phyloP scores from a whole-genome alignment of 2,329 filamentous ascomycete species.

The Diaporthe sp. region DNA sequence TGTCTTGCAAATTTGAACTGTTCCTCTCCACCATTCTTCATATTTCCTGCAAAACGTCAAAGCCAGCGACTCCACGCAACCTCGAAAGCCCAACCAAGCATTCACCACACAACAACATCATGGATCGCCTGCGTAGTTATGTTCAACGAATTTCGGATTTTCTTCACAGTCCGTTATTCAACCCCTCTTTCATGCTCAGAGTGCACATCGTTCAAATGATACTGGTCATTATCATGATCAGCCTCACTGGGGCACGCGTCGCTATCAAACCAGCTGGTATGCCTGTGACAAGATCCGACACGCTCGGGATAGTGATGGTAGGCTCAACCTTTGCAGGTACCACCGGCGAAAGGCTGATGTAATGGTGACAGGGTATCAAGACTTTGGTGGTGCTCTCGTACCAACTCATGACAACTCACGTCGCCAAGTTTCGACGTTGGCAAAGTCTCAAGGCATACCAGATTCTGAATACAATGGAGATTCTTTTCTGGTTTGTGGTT shows the following conservation, averaged over 20 bases:
- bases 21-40: neutral
- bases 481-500: constrained; percentile 12
- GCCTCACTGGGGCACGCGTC: constrained; percentile 6
- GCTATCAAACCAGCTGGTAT: neutral
- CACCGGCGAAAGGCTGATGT: neutral
- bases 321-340: too few relatives aligned
- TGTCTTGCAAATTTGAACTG: too few relatives aligned
- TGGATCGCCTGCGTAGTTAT: neutral
- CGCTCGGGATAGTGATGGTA: constrained; percentile 13
- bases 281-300: constrained; percentile 26
- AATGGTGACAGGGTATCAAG: neutral
- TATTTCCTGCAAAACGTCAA: neutral
- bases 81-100: neutral
- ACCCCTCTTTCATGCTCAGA: neutral
- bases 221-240: neutral
- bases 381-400: constrained; percentile 1
- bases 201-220: constrained; percentile 5
- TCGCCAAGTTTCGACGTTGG: neutral
- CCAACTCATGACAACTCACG: neutral
- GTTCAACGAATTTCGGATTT: neutral
- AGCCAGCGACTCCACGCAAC: neutral
- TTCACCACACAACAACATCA: neutral
- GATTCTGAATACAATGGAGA: constrained; percentile 10
- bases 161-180: neutral
- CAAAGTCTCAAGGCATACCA: constrained; percentile 8